Base-by-base conservation (phyloP, 805 yeast genomes). In the Saccharomycopsis amapae region DNA sequence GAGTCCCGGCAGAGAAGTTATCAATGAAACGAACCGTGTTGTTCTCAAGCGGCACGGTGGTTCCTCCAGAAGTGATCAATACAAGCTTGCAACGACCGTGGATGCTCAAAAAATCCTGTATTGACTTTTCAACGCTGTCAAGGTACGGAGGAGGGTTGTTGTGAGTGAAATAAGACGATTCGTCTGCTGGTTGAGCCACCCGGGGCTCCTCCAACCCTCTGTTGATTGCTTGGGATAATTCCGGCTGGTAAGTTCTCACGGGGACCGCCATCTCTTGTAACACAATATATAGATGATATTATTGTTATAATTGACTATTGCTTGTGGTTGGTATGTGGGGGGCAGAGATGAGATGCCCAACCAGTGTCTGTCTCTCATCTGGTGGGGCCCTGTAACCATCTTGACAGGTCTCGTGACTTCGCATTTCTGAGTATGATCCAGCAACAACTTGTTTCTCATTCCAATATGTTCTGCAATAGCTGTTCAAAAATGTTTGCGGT, bases 11-110 rank as follows among this genome's bases (percentile, higher is more conserved):
- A 53, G 93, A 81, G 62, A 93, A 93, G 60, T 93, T 93, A 64
- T 93, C 99, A 57, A 93, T 88, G 64, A 93, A 93, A 44, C 99
- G 67, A 5, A 93, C 98, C 0, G 98, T 93, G 60, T 93, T 94
- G 63, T 88, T 89, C 58, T 93, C 99, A 53, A 93, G 67, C 0
- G 99, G 99, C 0, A 93, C 99, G 0, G 97, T 93, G 1, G 98
- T 93, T 18, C 99, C 99, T 19, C 99, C 99, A 6, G 90, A 79
- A 0, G 98, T 93, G 4, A 90, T 94, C 36, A 90, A 66, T 0
- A 79, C 97, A 12, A 90, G 75, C 40, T 72, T 76, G 44, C 71
- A 68, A 9, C 5, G 5, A 7, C 7, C 38, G n/a, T 23, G 26
- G 28, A 5, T 24, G 10, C 26, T 5, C 23, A 31, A 23, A 19